Base-by-base conservation (phyloP, 2,329 filamentous ascomycete species). In the Knoxdaviesia capensis region DNA sequence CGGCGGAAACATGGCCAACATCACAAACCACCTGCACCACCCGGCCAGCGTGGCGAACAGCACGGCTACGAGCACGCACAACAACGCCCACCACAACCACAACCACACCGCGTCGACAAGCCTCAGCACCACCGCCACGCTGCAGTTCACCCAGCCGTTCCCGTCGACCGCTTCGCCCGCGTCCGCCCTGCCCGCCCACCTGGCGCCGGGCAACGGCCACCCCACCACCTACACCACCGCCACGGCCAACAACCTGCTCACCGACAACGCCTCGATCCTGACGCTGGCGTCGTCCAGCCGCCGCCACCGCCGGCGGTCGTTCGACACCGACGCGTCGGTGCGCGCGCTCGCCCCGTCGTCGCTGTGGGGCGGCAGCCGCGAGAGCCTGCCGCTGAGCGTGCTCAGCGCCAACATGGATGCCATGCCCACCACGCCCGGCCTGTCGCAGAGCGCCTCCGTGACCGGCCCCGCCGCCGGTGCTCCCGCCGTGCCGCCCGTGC, bases 301-400 rank as follows among this genome's bases (percentile, higher is more conserved):
- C 60, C 74, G 79, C 34, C 71, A 77, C 31, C 76, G 84, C 34
- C 72, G 83, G 40, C 73, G 82, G 46, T 87, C 81, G 31, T 76
- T 88, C 59, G 84, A 90, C 56, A 90, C 84, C 0, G 81, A 90
- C 54, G 84, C 84, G 5, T 88, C 81, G 0, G 81, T 90, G 35
- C 79, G 84, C 37, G 84, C 84, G 3, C 63, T 92, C n/a, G 80
- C 84, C 1, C 83, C 83, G 0, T 84, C 79, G 0, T 87, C 81
- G 1, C 66, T 88, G 5, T 90, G 81, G 67, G 83, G 83, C 38
- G 82, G 82, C 37, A 85, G 79, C 52, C 75, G 82, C 46, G 83
- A 90, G 58, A 82, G 76, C 37, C 66, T 90, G 2, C 83, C 83
- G 0, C 64, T 90, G 30, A 86, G 80, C 52, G 76, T 88, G 5